phyloP scores from a whole-genome alignment of 1,139 yeast species.

The Sugiyamaella japonica region DNA sequence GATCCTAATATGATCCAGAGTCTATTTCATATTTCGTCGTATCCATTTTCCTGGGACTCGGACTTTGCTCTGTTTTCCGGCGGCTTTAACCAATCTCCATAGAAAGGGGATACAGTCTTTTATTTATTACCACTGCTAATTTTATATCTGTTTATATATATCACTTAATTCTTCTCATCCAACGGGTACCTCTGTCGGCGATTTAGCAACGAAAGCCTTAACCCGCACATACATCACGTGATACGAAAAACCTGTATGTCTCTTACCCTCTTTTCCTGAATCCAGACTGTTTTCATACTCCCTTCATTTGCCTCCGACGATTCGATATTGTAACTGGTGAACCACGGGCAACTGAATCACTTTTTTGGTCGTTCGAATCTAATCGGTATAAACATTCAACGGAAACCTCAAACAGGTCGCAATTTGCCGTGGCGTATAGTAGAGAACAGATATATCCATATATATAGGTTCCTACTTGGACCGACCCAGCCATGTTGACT shows the following conservation, averaged over 20 bases:
- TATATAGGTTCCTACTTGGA: not conserved
- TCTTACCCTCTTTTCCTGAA: not conserved
- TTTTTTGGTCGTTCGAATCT: too few species aligned
- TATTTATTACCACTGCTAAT: not conserved
- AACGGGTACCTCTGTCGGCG: too few species aligned
- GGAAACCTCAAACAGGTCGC: too few species aligned
- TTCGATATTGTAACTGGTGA: not conserved
- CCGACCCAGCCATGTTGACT: not conserved
- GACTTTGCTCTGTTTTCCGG: conserved; percentile 19
- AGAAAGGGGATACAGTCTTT: not conserved
- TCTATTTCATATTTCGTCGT: conserved; percentile 28
- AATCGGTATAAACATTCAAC: too few species aligned
- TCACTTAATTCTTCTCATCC: not conserved
- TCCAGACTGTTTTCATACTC: not conserved
- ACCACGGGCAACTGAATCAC: too few species aligned
- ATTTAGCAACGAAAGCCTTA: not conserved
- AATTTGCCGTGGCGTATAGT: not conserved
- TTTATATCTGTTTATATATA: too few species aligned
- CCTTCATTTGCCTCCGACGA: not conserved
- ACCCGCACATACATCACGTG: not conserved
- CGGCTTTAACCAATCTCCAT: conserved; percentile 9
- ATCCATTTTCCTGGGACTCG: conserved; percentile 28
- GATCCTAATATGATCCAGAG: conserved; percentile 27
- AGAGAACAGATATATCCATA: not conserved
- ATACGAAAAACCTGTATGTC: not conserved